Conservation (phyloP, 495 filamentous ascomycete genomes). For the Penicillium odoratum region DNA sequence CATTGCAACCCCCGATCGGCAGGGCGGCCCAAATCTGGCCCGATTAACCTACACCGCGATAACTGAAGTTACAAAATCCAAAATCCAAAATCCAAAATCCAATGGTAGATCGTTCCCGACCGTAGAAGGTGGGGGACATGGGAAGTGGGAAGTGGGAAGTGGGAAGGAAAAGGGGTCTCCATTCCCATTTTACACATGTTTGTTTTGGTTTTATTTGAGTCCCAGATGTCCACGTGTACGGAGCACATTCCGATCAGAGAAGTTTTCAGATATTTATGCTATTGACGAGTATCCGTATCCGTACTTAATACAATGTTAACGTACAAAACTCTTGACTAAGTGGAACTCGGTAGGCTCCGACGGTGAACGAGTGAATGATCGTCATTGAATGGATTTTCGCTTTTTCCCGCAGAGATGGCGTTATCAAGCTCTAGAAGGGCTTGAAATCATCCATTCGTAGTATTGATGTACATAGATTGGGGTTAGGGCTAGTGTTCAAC, state of each 20-base stretch:
- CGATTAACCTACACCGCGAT: neutral
- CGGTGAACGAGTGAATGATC: neutral
- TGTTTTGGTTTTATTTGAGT: neutral
- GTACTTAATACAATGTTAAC: no score
- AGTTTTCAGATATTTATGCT: neutral
- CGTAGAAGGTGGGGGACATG: constrained; percentile 6
- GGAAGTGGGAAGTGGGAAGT: neutral
- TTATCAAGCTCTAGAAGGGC: neutral
- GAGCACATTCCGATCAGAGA: neutral
- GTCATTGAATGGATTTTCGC: neutral
- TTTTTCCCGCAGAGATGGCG: neutral
- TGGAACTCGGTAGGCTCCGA: constrained; percentile 21
- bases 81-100: no score
- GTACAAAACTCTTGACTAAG: neutral
- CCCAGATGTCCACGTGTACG: neutral
- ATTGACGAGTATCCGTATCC: no score
- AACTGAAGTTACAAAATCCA: no score
- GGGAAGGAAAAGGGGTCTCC: neutral
- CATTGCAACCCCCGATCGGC: neutral
- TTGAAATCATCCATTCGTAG: neutral
- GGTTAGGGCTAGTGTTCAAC: constrained; percentile 14
- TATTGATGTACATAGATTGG: constrained; percentile 1
- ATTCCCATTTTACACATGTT: neutral
- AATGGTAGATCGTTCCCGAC: constrained; percentile 14
- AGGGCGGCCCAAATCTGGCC: constrained; percentile 2